These are phyloP conservation scores for Moringa oleifera DNA, from an alignment of 345 rosid species.

Conservation along the genomic window DNA sequence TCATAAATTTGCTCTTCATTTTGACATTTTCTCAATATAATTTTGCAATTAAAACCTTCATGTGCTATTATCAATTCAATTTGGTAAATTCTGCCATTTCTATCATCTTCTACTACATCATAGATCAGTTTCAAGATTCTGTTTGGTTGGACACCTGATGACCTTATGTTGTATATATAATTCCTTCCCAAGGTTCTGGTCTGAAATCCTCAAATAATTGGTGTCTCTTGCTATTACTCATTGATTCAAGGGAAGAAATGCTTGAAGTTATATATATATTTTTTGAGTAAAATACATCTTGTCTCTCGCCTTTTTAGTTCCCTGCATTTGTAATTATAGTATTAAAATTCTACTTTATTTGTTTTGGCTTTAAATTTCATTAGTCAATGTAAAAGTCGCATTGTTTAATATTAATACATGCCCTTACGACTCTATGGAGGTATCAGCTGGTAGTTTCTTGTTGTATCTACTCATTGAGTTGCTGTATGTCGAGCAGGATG, in stretches of 20 bases:
- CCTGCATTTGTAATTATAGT: neutral
- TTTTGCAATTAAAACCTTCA: neutral
- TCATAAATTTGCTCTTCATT: neutral
- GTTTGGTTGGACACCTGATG: neutral
- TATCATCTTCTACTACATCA: neutral
- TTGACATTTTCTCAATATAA: too few species aligned
- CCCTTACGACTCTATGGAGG: neutral
- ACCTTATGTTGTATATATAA: neutral
- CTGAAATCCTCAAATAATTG: too few species aligned
- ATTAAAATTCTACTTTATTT: neutral
- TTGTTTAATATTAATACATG: neutral
- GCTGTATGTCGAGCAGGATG: conserved; percentile 42
- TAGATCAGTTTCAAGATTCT: neutral
- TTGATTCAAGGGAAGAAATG: neutral
- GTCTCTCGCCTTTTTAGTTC: neutral
- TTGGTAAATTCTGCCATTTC: neutral
- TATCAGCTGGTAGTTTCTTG: conserved; percentile 5
- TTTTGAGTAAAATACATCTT: too few species aligned
- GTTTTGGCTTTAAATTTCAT: neutral
- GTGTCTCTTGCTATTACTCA: too few species aligned
- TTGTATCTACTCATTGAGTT: conserved; percentile 9
- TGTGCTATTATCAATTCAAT: neutral
- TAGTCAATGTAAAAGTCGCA: neutral
- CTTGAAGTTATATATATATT: too few species aligned
- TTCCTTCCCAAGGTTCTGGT: too few species aligned